Conservation (phyloP, 495 filamentous ascomycete genomes). For the Hypoxylon trugodes region DNA sequence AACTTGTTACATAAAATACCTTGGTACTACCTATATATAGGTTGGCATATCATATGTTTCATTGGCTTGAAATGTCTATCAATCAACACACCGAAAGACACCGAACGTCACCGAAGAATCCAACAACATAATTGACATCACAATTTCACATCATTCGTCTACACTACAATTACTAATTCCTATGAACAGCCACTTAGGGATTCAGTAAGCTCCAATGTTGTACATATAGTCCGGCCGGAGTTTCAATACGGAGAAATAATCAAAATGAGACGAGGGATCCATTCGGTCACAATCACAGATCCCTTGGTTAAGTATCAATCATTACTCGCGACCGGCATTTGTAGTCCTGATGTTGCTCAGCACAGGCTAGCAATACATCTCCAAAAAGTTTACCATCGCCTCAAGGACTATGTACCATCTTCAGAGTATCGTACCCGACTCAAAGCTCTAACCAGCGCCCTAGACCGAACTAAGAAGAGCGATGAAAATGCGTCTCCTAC, state of each 20-base stretch:
- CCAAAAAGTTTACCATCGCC: constrained; percentile 69
- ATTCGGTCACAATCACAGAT: constrained; percentile 71
- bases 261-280: constrained; percentile 49
- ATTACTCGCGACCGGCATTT: constrained; percentile 65
- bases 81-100: not conserved
- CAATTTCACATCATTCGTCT: not conserved
- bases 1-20: too few relatives aligned
- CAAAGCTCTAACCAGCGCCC: constrained; percentile 55
- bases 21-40: too few relatives aligned
- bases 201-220: not conserved
- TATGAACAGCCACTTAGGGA: not conserved
- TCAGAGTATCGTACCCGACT: constrained; percentile 67
- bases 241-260: not conserved
- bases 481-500: constrained; percentile 26
- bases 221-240: not conserved
- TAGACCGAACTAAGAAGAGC: constrained; percentile 44
- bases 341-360: constrained; percentile 70
- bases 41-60: not conserved
- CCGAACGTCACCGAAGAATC: not conserved
- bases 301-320: constrained; percentile 73
- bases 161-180: not conserved
- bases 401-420: constrained; percentile 75
- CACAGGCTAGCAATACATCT: constrained; percentile 72
- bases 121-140: not conserved
- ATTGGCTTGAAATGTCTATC: constrained; percentile 11